Base-by-base conservation (phyloP, 352 stramenopile genomes). In the Globisporangium radiosum region DNA sequence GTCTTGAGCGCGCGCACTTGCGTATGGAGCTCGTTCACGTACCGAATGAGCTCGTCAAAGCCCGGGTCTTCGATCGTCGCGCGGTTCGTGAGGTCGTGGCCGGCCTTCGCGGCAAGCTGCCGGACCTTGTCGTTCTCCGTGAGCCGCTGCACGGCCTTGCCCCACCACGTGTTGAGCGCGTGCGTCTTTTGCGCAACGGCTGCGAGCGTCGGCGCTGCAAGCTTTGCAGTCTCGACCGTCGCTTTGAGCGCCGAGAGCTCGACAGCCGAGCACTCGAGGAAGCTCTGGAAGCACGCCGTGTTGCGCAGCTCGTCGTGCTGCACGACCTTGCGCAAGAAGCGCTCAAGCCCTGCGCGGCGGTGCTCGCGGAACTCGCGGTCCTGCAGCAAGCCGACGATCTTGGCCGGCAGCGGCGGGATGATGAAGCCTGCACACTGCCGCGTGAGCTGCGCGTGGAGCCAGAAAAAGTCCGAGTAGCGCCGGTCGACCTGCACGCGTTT, bases 381-480 rank as follows among this genome's bases (percentile, higher is more conserved):
- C 42, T 94, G 84, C 47, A 94, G 65, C 25, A 94, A 59, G 0
- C 79, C 80, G 43, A 94, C 79, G 44, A 90, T 71, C 62, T 94
- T 94, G 65, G 76, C 79, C 0, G 84, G 84, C 47, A 94, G 66
- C 45, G 84, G 81, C 13, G 84, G 84, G 69, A 94, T 88, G 68
- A 94, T 89, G 75, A 81, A 94, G 37, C 84, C 84, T 0, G 84
- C 78, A 65, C 81, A 94, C 45, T 89, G 78, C 64, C 75, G 84
- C 39, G 79, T 64, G 40, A 88, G 52, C 64, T 76, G 36, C 7
- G 19, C 68, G 66, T 94, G 81, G 48, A 94, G 69, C 84, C 84
- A 94, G 39, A 89, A 69, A 66, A 94, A 94, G 68, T 94, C 84
- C 60, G 81, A 90, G 70, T 92, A 94, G 50, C 84, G 81, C 43